Evolutionary conservation across 2,329 filamentous ascomycete genomes (phyloP).

Genomic region (Penicillium sp.): DNA sequence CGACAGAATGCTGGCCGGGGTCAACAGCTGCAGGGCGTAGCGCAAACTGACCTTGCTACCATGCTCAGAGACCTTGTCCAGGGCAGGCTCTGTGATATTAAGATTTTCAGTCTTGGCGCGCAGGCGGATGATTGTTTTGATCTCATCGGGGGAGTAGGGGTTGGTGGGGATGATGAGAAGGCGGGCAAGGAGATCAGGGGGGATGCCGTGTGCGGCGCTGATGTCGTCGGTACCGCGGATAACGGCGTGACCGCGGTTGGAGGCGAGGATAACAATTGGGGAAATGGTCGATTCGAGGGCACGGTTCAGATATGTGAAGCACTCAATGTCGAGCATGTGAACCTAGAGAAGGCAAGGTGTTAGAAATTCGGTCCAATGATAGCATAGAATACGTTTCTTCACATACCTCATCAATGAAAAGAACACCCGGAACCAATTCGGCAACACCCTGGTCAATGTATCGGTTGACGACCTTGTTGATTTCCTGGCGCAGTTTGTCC

Average conservation of each 20-base stretch:
- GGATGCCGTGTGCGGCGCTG: slow-evolving; percentile 86
- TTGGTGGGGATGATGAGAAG: slow-evolving; percentile 95
- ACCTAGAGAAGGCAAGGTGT: slow-evolving; percentile 57
- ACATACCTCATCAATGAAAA: slow-evolving; percentile 95
- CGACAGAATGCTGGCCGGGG: slow-evolving; percentile 86
- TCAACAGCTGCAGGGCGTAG: slow-evolving; percentile 89
- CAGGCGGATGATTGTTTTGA: slow-evolving; percentile 85
- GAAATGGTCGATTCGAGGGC: slow-evolving; percentile 94
- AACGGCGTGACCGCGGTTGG: slow-evolving; percentile 90
- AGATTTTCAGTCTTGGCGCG: slow-evolving; percentile 80
- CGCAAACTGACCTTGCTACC: slow-evolving; percentile 86
- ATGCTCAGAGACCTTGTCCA: slow-evolving; percentile 82
- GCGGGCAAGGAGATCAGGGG: slow-evolving; percentile 86
- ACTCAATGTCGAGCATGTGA: slow-evolving; percentile 99
- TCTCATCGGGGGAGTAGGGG: slow-evolving; percentile 82
- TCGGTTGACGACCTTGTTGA: slow-evolving; percentile 98
- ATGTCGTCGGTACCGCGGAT: slow-evolving; percentile 81
- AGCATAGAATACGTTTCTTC: not conserved
- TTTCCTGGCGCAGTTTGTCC: slow-evolving; percentile 90
- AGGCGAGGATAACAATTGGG: slow-evolving; percentile 94
- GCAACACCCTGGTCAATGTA: slow-evolving; percentile 99
- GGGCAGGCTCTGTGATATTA: slow-evolving; percentile 73
- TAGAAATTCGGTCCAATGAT: slow-evolving; percentile 20
- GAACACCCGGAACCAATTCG: slow-evolving; percentile 93
- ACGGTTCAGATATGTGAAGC: slow-evolving; percentile 97